Percentiles rank a stretch among this genome's conserved stretches.
Evolutionary conservation across 1,284 basidiomycete genomes (phyloP).

Genomic region (Sphagnurus paluster): DNA sequence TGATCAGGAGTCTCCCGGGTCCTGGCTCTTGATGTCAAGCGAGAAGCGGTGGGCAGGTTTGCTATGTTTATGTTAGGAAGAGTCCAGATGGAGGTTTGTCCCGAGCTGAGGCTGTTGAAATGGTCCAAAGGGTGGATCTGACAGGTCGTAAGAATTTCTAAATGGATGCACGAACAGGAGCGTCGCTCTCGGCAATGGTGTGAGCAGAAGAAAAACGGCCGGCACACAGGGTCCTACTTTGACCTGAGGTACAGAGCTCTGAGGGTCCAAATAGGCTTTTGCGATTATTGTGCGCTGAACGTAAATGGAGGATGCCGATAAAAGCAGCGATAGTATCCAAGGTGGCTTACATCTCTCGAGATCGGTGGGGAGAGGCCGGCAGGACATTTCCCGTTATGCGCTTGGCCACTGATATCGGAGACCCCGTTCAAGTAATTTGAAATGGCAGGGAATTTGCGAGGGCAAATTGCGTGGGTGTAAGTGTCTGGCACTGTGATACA

Average conservation of each 20-base stretch:
- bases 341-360: not conserved
- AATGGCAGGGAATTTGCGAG: slow-evolving; percentile 1
- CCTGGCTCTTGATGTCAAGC: slow-evolving; percentile 14
- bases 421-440: not conserved
- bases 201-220: slow-evolving; percentile 3
- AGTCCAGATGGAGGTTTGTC: slow-evolving; percentile 5
- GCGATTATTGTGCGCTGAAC: too few relatives aligned
- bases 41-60: slow-evolving; percentile 1
- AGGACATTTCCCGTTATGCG: not conserved
- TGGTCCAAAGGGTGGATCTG: slow-evolving; percentile 5
- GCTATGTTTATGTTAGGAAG: too few relatives aligned
- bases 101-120: not conserved
- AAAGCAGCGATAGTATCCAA: not conserved
- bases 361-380: not conserved
- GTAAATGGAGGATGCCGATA: too few relatives aligned
- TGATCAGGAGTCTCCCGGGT: slow-evolving; percentile 11
- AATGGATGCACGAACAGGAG: not conserved
- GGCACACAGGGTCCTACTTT: not conserved
- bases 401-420: slow-evolving; percentile 6
- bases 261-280: too few relatives aligned
- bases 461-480: not conserved
- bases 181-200: not conserved
- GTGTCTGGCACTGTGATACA: slow-evolving; percentile 1
- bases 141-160: not conserved
- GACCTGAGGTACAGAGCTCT: too few relatives aligned